Evolutionary conservation across 495 filamentous ascomycete species (phyloP).

Genomic region (Neurospora sp.): DNA sequence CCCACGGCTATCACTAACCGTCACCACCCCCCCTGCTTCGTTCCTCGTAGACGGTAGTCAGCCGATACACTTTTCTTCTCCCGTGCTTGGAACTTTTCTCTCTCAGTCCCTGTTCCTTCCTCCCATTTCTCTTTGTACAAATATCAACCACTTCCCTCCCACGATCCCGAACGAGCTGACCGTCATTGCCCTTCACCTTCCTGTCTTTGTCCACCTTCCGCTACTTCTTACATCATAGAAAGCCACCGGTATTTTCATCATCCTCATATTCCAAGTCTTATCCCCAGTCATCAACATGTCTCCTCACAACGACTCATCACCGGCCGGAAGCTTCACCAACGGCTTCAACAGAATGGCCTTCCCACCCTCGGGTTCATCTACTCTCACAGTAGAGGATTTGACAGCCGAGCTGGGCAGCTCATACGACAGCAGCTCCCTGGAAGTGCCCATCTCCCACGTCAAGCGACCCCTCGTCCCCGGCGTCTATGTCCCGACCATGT

Average conservation of each 20-base stretch:
- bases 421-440: slow-evolving; percentile 31
- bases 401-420: slow-evolving; percentile 27
- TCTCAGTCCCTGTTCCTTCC: not conserved
- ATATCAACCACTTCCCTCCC: slow-evolving; percentile 17
- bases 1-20: slow-evolving; percentile 9
- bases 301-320: slow-evolving; percentile 43
- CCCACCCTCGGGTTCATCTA: slow-evolving; percentile 24
- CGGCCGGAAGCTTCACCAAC: slow-evolving; percentile 34
- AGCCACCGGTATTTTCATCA: not conserved
- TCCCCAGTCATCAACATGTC: slow-evolving; percentile 28
- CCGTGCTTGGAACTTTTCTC: not conserved
- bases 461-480: slow-evolving; percentile 60
- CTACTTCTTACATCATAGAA: not conserved
- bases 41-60: slow-evolving; percentile 1
- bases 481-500: slow-evolving; percentile 79
- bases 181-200: not conserved
- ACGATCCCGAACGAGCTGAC: not conserved
- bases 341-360: slow-evolving; percentile 36
- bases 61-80: not conserved
- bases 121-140: slow-evolving; percentile 17
- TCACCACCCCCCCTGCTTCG: slow-evolving; percentile 8
- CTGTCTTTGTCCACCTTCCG: not conserved
- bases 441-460: slow-evolving; percentile 30
- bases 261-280: not conserved
- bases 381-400: slow-evolving; percentile 19